Base-by-base conservation (phyloP, 306 rosid genomes). In the Sicyos edulis region DNA sequence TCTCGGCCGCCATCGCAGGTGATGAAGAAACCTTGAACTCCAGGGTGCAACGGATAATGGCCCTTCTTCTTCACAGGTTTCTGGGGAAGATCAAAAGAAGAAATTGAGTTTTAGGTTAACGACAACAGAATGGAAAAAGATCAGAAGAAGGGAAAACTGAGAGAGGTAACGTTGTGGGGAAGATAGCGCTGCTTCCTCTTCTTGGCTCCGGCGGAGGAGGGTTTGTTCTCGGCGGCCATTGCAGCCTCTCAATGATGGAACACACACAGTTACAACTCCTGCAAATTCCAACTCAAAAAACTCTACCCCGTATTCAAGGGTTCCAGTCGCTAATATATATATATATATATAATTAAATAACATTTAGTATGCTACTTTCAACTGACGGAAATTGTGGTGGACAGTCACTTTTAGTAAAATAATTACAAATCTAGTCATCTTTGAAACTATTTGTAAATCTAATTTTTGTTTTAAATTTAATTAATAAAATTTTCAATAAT, bases 1-100 rank as follows among this genome's bases (percentile, higher is more conserved):
- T 93, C 99, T 50, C 99, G 84, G 73, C 97, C 96, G 1, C 99
- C 99, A 20, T 93, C 99, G 47, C 99, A 91, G 73, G 99, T 93
- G 80, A 93, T 87, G 79, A 88, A 93, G 83, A 93, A 88, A 0
- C 99, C 99, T 80, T 91, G 87, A 6, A 93, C 89, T 13, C 97
- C 97, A 3, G 99, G 97, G 50, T 74, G 83, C 70, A 93, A 80
- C n/a, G 98, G 98, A 60, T 88, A 80, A 19, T 88, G 73, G 17
- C 97, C 99, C 83, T 91, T 93, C 86, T 85, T 89, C 87, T 87
- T 93, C 81, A 85, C 96, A 3, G 92, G 54, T 34, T 82, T 91
- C 97, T 92, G 97, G 6, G 53, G 32, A 50, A 19, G 44, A 12
- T 16, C 4, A 57, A 0, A 14, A 54, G 69, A 74, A 16, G 32